A percentile compares a stretch with the other conserved stretches of the same genome.
These are phyloP conservation scores for Suhomyces wounanorum DNA, from an alignment of 1,139 yeast genomes.

Conservation along the genomic window DNA sequence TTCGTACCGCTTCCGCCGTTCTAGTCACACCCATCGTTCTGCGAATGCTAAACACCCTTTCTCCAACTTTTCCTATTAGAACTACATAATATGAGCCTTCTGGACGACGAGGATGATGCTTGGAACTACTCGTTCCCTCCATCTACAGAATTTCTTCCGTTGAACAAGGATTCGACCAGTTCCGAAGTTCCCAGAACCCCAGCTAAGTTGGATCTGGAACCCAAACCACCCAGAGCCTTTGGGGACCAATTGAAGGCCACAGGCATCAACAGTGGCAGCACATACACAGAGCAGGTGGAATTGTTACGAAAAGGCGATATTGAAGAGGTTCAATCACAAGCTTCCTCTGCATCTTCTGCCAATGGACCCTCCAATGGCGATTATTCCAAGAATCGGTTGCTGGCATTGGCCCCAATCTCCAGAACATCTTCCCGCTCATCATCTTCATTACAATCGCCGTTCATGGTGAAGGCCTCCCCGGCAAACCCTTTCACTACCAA, in stretches of 20 bases:
- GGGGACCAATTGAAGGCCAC: neutral
- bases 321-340: conserved; percentile 15
- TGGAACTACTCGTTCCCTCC: conserved; percentile 51
- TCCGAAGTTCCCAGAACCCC: neutral
- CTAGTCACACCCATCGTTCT: neutral
- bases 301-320: conserved; percentile 7
- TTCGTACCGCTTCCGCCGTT: neutral
- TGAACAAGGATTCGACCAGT: neutral
- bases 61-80: neutral
- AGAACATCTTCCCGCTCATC: conserved; percentile 28
- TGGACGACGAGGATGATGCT: conserved; percentile 43
- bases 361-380: conserved; percentile 5
- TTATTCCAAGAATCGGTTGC: conserved; percentile 6
- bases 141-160: conserved; percentile 34
- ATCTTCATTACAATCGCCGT: conserved; percentile 38
- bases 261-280: neutral
- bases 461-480: conserved; percentile 49
- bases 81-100: conserved; percentile 2
- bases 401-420: conserved; percentile 12
- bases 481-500: conserved; percentile 62
- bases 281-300: conserved; percentile 7
- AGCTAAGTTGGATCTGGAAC: neutral
- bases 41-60: neutral
- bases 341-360: conserved; percentile 9
- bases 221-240: neutral